A percentile compares a stretch with the other conserved stretches of the same genome.
Evolutionary conservation across 2,329 filamentous ascomycete species (phyloP).

Genomic region (Paradendryphiella salina): DNA sequence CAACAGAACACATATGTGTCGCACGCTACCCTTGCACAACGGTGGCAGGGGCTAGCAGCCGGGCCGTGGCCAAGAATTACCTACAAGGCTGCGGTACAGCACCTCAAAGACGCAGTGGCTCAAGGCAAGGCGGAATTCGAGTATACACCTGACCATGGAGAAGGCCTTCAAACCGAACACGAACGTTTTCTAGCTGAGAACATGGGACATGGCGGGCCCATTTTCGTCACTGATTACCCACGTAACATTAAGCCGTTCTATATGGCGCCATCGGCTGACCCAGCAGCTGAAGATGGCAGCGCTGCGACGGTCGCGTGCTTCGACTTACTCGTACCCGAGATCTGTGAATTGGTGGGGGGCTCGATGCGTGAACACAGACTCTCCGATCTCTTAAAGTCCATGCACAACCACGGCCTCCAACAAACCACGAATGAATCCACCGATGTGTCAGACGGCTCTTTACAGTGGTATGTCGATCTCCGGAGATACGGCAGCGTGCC

Average conservation of each 20-base stretch:
- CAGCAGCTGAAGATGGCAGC: constrained; percentile 14
- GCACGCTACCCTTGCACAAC: constrained; percentile 59
- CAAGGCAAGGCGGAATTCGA: constrained; percentile 61
- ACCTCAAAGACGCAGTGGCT: constrained; percentile 63
- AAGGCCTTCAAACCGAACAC: constrained; percentile 84
- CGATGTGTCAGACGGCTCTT: constrained; percentile 33
- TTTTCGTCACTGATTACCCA: constrained; percentile 96
- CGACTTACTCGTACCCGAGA: constrained; percentile 81
- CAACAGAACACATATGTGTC: constrained; percentile 47
- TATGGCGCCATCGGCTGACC: constrained; percentile 61
- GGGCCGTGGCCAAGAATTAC: constrained; percentile 84
- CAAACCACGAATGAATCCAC: constrained; percentile 29
- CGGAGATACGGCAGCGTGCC: constrained; percentile 88
- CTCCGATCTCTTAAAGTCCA: constrained; percentile 66
- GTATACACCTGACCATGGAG: constrained; percentile 69
- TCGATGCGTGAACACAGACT: constrained; percentile 86
- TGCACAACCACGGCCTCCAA: constrained; percentile 68
- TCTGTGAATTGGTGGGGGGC: constrained; percentile 85
- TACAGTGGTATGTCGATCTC: constrained; percentile 88
- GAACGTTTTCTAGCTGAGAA: constrained; percentile 80
- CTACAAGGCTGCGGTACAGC: constrained; percentile 75
- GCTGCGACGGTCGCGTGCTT: constrained; percentile 78
- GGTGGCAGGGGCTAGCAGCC: constrained; percentile 71
- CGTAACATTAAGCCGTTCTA: constrained; percentile 89
- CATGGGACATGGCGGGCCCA: constrained; percentile 66